Evolutionary conservation across 257 asterid genomes (phyloP), one percentile per base, ranked within the genome.

Genomic region (Striga asiatica): DNA sequence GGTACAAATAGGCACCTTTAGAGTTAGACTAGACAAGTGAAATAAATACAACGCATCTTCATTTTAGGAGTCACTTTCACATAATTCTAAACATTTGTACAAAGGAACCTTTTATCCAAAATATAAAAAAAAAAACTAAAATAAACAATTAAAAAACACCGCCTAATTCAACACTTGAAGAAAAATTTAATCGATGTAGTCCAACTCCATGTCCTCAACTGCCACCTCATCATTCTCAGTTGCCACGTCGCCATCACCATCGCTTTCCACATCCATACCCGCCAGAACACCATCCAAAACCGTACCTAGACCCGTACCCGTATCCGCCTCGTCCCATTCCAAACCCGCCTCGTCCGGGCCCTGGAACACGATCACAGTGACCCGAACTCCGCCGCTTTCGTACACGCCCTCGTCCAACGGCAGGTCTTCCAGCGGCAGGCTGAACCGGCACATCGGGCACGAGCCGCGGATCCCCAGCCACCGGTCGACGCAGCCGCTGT

Each of bases 401-500:
- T 32, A 50, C 0, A 24, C 41, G 18, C 38, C 64, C 53, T 58
- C 58, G 41, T 51, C 53, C n/a, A n/a, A n/a, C n/a, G n/a, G n/a
- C n/a, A n/a, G n/a, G 42, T 56, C 71, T 52, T 65, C 71, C 6
- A 8, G 68, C 42, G 82, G 78, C 84, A 81, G 62, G 11, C 35
- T 32, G 64, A 47, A 78, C 41, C 82, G 60, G 54, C 85, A 81
- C 55, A 78, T 47, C 55, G 85, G 85, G 48, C 83, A 81, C 22
- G 82, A 66, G 0, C 73, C 81, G 39, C 62, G 80, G 32, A 73
- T 55, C 29, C 70, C 64, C 35, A 81, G 18, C 89, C 85, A 81
- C 63, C 21, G 25, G 10, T 64, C 75, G 23, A 81, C 73, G 27
- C 85, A 81, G 9, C 11, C 54, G 0, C 62, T 20, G 55, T 78